These are phyloP conservation scores for Diphasiastrum complanatum DNA, from an alignment of 83 land plant genomes.

Conservation along the genomic window DNA sequence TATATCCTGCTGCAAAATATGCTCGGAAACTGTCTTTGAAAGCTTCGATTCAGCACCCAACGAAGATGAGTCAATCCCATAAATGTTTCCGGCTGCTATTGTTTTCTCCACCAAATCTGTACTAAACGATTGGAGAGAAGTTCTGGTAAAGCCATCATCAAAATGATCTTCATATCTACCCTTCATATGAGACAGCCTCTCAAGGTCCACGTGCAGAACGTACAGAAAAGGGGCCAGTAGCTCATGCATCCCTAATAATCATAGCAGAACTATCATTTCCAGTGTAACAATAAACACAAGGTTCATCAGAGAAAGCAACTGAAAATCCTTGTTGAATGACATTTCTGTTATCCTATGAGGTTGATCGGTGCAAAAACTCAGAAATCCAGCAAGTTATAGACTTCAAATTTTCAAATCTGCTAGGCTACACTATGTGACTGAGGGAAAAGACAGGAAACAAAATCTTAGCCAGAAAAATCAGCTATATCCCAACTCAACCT, in stretches of 20 bases:
- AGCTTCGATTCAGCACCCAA: neutral
- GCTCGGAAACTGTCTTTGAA: conserved; percentile 3
- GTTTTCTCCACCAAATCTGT: neutral
- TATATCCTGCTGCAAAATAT: neutral
- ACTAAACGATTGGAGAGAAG: conserved; percentile 20
- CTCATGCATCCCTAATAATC: conserved; percentile 88
- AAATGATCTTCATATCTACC: conserved; percentile 57
- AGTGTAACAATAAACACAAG: neutral
- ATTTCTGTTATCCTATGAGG: too few species aligned
- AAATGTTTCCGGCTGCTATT: neutral
- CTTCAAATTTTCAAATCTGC: neutral
- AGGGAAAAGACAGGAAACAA: neutral
- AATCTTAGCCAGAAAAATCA: neutral
- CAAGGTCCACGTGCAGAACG: conserved; percentile 72
- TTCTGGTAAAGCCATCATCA: conserved; percentile 64
- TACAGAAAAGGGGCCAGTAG: conserved; percentile 83
- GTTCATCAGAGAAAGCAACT: too few species aligned
- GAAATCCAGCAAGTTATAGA: neutral
- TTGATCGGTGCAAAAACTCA: neutral
- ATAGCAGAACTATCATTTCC: neutral
- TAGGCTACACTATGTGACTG: neutral
- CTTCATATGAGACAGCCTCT: conserved; percentile 51
- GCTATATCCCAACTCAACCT: neutral
- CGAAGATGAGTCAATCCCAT: conserved; percentile 3
- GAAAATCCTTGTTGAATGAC: too few species aligned